Evolutionary conservation across 2,329 filamentous ascomycete genomes (phyloP).

Genomic region (Penicillium polonicum): DNA sequence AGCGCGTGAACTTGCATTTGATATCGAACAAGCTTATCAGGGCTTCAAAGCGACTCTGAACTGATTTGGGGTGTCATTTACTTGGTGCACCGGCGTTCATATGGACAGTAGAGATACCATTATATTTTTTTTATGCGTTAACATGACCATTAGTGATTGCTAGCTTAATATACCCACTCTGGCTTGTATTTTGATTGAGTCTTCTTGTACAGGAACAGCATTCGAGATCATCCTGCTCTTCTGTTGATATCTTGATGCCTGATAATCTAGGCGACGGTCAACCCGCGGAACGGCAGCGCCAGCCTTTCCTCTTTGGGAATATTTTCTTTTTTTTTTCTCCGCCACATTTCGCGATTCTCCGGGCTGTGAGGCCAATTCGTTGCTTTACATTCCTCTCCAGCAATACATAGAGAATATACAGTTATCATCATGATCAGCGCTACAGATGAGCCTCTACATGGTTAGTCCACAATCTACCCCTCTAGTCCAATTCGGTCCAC

Average conservation of each 20-base stretch:
- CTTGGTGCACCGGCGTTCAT: slow-evolving; percentile 10
- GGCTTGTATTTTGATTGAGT: neutral
- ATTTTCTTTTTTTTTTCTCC: slow-evolving; percentile 31
- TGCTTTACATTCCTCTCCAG: slow-evolving; percentile 1
- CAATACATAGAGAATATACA: neutral
- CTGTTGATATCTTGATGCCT: slow-evolving; percentile 4
- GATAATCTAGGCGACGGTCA: slow-evolving; percentile 16
- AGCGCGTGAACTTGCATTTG: slow-evolving; percentile 82
- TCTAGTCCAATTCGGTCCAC: slow-evolving; percentile 15
- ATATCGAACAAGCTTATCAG: slow-evolving; percentile 91
- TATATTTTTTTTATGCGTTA: neutral
- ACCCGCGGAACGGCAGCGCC: slow-evolving; percentile 29
- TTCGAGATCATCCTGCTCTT: neutral
- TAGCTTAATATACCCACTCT: slow-evolving; percentile 5
- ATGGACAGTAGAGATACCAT: slow-evolving; percentile 13
- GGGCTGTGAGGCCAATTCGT: slow-evolving; percentile 3
- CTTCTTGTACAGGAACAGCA: neutral
- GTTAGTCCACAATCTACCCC: slow-evolving; percentile 26
- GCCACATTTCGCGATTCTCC: neutral
- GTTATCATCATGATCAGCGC: slow-evolving; percentile 34
- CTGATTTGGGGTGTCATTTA: slow-evolving; percentile 34
- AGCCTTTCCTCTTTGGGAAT: slow-evolving; percentile 37
- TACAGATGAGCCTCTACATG: slow-evolving; percentile 41
- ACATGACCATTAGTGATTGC: neutral
- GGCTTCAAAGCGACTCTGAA: slow-evolving; percentile 82